Base-by-base conservation (phyloP, 2,329 filamentous ascomycete species). In the Cordyceps pruinosa region DNA sequence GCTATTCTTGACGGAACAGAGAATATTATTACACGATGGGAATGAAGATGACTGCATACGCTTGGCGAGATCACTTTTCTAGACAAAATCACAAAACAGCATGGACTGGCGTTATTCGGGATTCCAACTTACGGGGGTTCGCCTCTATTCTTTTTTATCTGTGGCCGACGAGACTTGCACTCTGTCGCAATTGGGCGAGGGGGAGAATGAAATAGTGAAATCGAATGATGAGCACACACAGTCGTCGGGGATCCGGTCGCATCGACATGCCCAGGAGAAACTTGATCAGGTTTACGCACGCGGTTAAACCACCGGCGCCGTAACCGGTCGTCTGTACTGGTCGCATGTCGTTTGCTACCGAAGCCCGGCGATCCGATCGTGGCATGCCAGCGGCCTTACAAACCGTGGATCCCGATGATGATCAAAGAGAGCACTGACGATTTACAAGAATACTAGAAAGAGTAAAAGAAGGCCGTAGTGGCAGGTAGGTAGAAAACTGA, bases 351-450 rank as follows among this genome's bases (percentile, higher is more conserved):
- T 58, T 60, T 54, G 57, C 62, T 4, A 9, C 6, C 10, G 1
- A 9, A 48, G 58, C 32, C 63, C 62, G 66, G 71, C 66, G 69
- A 77, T 71, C 73, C 76, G 69, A 71, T 62, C 49, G 35, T 42
- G 48, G 47, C 56, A 52, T 26, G 15, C 19, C 23, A 2, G 42
- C 57, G 37, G 65, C 63, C 61, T 42, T 44, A 57, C 54, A 56
- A 45, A 17, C 46, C 37, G 46, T 30, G n/a, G 45, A 48, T 56
- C 57, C 65, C 66, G 61, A 64, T 64, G 79, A 79, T 68, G 80
- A 83, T 74, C 77, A 84, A 84, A 83, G 81, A 84, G 78, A 80
- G 78, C 78, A 69, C 78, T 77, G 78, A 80, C 75, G 75, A 73
- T 72, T 62, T 26, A 19, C 21, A 2, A 35, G 12, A 23, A 5